Percentiles rank a stretch among this genome's conserved stretches.
phyloP scores from a whole-genome alignment of 305 asterid species.

The Fraxinus albicans region DNA sequence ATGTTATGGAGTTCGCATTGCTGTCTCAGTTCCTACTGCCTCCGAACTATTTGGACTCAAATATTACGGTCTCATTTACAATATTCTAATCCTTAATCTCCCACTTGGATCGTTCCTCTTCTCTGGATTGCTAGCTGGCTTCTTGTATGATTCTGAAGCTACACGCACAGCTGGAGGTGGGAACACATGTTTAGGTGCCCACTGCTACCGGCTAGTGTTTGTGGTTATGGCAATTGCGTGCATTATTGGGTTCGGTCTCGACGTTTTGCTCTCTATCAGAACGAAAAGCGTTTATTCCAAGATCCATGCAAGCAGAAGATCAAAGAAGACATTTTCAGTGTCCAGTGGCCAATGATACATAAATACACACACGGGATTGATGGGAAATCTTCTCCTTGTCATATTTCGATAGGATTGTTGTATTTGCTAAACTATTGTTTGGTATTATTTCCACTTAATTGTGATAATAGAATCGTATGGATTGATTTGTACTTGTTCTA shows the following conservation, averaged over 20 bases:
- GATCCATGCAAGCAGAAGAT: constrained; percentile 48
- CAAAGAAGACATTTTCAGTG: constrained; percentile 33
- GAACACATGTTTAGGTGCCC: constrained; percentile 72
- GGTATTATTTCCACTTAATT: not conserved
- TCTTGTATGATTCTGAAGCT: constrained; percentile 66
- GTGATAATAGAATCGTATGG: not conserved
- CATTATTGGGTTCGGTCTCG: constrained; percentile 67
- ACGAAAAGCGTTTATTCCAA: constrained; percentile 54
- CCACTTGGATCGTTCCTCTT: constrained; percentile 89
- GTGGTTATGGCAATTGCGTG: constrained; percentile 80
- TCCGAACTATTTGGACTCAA: constrained; percentile 90
- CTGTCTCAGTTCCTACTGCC: constrained; percentile 79
- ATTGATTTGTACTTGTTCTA: not conserved
- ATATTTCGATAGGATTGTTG: not conserved
- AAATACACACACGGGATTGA: not conserved
- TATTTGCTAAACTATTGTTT: not conserved
- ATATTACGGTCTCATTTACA: constrained; percentile 81
- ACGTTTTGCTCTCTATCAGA: constrained; percentile 54
- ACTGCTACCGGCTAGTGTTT: constrained; percentile 80
- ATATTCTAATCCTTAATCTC: constrained; percentile 80
- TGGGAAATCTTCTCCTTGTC: not conserved
- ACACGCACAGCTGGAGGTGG: constrained; percentile 63
- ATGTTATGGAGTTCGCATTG: constrained; percentile 82
- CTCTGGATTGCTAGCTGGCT: constrained; percentile 87
- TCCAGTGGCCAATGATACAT: constrained; percentile 11